These are phyloP conservation scores for Starmera quercuum DNA, from an alignment of 805 yeast species.

Conservation along the genomic window DNA sequence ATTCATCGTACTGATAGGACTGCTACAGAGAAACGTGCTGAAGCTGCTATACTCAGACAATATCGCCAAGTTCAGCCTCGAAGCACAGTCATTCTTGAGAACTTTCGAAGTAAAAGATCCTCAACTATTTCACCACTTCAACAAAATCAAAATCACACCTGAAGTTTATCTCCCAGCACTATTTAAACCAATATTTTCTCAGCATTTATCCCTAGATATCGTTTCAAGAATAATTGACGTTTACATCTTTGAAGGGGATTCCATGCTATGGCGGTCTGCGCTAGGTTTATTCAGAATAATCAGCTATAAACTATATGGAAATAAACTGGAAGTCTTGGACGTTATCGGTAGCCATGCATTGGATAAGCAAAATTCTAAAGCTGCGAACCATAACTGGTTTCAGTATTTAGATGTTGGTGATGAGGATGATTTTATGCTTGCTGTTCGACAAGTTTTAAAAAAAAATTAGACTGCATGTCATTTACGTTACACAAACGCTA, in stretches of 20 bases:
- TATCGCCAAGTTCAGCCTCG: constrained; percentile 25
- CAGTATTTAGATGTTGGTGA: constrained; percentile 42
- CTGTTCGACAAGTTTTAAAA: constrained; percentile 31
- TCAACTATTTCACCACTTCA: constrained; percentile 42
- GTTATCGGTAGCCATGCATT: constrained; percentile 30
- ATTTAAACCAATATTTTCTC: constrained; percentile 37
- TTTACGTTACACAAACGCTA: not conserved
- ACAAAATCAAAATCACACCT: constrained; percentile 30
- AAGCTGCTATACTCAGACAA: constrained; percentile 23
- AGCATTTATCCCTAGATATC: constrained; percentile 37
- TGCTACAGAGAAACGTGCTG: constrained; percentile 28
- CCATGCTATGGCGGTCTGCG: constrained; percentile 42
- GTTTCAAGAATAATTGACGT: constrained; percentile 48
- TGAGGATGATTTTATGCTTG: constrained; percentile 38
- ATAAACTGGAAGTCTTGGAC: constrained; percentile 35
- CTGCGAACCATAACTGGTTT: constrained; percentile 7
- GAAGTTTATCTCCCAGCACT: constrained; percentile 35
- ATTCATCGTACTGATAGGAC: constrained; percentile 30
- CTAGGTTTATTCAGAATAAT: constrained; percentile 44
- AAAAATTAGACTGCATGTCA: constrained; percentile 6
- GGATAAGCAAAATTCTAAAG: constrained; percentile 14
- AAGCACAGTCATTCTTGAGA: constrained; percentile 38
- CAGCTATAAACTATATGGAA: constrained; percentile 45
- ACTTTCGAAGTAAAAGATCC: constrained; percentile 38
- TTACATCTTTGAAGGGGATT: constrained; percentile 54